A percentile compares a stretch with the other conserved stretches of the same genome.
These are phyloP conservation scores for Ascochyta lentis DNA, from an alignment of 2,329 filamentous ascomycete genomes.

Conservation along the genomic window DNA sequence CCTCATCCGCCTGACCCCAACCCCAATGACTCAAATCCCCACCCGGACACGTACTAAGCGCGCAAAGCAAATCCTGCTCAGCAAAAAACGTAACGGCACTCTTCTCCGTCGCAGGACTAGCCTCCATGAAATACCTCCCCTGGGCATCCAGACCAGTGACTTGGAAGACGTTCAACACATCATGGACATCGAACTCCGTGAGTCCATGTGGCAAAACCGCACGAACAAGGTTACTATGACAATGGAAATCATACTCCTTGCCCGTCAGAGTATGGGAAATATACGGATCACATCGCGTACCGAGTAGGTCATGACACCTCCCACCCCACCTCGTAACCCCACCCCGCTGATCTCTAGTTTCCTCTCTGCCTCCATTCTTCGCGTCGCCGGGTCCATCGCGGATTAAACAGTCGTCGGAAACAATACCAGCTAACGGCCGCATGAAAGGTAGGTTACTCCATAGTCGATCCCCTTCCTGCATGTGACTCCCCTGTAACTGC, in stretches of 20 bases:
- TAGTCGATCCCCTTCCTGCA: constrained; percentile 73
- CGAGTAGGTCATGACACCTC: constrained; percentile 78
- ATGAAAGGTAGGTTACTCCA: constrained; percentile 82
- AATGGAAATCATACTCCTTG: constrained; percentile 80
- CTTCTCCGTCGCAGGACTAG: constrained; percentile 37
- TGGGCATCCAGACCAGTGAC: constrained; percentile 75
- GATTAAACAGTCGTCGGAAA: constrained; percentile 65
- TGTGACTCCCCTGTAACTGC: constrained; percentile 79
- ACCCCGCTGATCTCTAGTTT: constrained; percentile 55
- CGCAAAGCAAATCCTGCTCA: constrained; percentile 75
- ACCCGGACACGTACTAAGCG: constrained; percentile 74
- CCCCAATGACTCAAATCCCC: constrained; percentile 85
- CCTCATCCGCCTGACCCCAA: constrained; percentile 63
- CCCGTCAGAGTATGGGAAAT: constrained; percentile 76
- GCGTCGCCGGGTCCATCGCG: constrained; percentile 20
- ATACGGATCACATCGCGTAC: constrained; percentile 85
- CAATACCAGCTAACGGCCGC: constrained; percentile 74
- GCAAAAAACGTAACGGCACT: constrained; percentile 77
- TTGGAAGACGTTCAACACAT: constrained; percentile 87
- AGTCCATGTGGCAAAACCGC: constrained; percentile 73
- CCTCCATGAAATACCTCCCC: constrained; percentile 61
- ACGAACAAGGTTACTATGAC: constrained; percentile 80
- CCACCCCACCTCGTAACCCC: constrained; percentile 64
- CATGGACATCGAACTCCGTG: constrained; percentile 77
- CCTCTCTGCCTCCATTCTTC: constrained; percentile 39